Evolutionary conservation across 495 filamentous ascomycete species (phyloP).

Genomic region (Aspergillus egyptiacus): DNA sequence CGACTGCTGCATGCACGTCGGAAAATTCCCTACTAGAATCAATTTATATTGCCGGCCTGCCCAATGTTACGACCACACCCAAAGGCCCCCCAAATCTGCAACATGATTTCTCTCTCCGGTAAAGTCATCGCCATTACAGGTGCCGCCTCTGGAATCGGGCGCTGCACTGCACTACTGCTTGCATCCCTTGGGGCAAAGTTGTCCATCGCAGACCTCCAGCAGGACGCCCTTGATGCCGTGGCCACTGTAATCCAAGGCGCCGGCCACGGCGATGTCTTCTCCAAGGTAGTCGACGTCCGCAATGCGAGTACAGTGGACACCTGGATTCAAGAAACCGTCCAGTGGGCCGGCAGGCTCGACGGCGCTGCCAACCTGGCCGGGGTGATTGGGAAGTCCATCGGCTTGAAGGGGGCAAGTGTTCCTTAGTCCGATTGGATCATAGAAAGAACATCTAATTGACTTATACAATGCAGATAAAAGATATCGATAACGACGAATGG

Average conservation of each 20-base stretch:
- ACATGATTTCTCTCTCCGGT: not conserved
- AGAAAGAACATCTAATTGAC: too few species aligned
- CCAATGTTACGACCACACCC: too few species aligned
- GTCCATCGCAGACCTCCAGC: not conserved
- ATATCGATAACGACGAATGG: not conserved
- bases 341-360: not conserved
- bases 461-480: too few species aligned
- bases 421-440: not conserved
- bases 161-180: not conserved
- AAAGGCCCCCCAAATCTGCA: too few species aligned
- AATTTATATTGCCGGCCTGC: too few species aligned
- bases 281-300: not conserved
- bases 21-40: too few species aligned
- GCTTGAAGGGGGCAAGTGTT: not conserved
- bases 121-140: slow-evolving; percentile 1
- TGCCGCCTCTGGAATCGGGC: not conserved
- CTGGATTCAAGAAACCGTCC: not conserved
- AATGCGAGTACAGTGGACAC: not conserved
- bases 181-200: not conserved
- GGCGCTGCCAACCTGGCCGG: not conserved
- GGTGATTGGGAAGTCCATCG: not conserved
- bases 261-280: not conserved
- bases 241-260: not conserved
- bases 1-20: too few species aligned
- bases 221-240: not conserved